phyloP scores from a whole-genome alignment of 208 protist genomes.

The Leptomonas pyrrhocoris region DNA sequence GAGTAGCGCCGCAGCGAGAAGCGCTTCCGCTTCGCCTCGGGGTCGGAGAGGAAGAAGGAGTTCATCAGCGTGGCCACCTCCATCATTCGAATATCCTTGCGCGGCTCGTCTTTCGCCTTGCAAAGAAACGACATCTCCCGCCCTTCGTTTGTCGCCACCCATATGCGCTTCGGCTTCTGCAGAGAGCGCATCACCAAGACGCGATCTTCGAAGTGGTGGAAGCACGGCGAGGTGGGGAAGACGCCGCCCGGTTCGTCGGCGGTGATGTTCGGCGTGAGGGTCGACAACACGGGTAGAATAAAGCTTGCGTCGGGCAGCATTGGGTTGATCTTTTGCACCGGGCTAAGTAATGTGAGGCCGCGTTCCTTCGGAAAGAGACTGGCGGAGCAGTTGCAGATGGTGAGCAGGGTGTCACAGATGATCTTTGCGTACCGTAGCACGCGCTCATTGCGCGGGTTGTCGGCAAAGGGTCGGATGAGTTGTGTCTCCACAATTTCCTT shows the following conservation, averaged over 20 bases:
- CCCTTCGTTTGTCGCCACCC: constrained; percentile 77
- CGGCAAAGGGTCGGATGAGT: constrained; percentile 58
- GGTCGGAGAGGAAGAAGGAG: constrained; percentile 85
- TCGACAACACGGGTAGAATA: constrained; percentile 76
- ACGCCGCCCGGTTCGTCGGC: constrained; percentile 31
- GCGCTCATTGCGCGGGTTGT: constrained; percentile 29
- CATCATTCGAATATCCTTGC: constrained; percentile 97
- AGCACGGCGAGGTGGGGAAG: constrained; percentile 63
- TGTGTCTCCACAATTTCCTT: constrained; percentile 44
- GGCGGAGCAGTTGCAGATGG: constrained; percentile 71
- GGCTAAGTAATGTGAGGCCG: constrained; percentile 56
- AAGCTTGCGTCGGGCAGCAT: constrained; percentile 52
- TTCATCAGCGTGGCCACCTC: constrained; percentile 95
- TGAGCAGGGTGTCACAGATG: constrained; percentile 77
- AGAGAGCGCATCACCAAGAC: constrained; percentile 89
- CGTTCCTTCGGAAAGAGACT: constrained; percentile 38
- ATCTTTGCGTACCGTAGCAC: constrained; percentile 52
- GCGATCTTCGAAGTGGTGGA: constrained; percentile 72
- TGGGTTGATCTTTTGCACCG: constrained; percentile 58
- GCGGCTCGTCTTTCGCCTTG: constrained; percentile 94
- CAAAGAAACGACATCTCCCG: constrained; percentile 84
- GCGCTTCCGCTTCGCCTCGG: constrained; percentile 75
- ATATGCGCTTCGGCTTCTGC: constrained; percentile 93
- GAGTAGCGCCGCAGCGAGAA: constrained; percentile 89
- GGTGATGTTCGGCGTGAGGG: constrained; percentile 68